phyloP scores from a whole-genome alignment of 495 filamentous ascomycete genomes.

The Aspergillus ellipticus region DNA sequence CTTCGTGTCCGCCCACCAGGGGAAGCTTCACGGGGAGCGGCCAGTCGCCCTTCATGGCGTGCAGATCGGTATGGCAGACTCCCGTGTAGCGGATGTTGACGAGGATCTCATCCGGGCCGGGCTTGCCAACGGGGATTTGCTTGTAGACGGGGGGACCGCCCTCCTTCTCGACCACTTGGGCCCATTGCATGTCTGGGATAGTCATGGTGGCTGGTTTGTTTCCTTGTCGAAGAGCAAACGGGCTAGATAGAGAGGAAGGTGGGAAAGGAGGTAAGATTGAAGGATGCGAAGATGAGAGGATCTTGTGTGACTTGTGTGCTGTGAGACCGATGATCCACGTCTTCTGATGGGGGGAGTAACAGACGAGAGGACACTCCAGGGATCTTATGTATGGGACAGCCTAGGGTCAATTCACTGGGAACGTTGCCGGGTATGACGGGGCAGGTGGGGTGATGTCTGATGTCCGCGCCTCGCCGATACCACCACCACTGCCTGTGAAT shows the following conservation, averaged over 20 bases:
- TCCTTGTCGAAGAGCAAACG: background rate
- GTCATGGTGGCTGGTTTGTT: slow-evolving; percentile 21
- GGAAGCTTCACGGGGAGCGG: slow-evolving; percentile 73
- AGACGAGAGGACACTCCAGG: background rate
- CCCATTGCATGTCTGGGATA: slow-evolving; percentile 77
- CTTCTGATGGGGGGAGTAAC: background rate
- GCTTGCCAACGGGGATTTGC: slow-evolving; percentile 72
- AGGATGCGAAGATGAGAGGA: background rate
- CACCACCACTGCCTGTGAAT: background rate
- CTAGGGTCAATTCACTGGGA: background rate
- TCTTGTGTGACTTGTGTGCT: background rate
- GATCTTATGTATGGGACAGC: background rate
- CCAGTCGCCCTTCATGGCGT: slow-evolving; percentile 88
- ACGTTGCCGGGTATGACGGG: background rate
- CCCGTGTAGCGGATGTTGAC: slow-evolving; percentile 90
- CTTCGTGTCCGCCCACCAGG: slow-evolving; percentile 93
- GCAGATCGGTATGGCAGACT: slow-evolving; percentile 87
- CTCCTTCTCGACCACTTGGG: slow-evolving; percentile 76
- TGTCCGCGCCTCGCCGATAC: background rate
- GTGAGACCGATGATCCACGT: background rate
- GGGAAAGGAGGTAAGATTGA: background rate
- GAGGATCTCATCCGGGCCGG: slow-evolving; percentile 82
- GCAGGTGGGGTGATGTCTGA: background rate
- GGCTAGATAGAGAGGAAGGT: background rate
- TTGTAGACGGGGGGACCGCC: slow-evolving; percentile 76